Evolutionary conservation across 78 protist species (phyloP).

Genomic region (Dictyostelium capitatum): DNA sequence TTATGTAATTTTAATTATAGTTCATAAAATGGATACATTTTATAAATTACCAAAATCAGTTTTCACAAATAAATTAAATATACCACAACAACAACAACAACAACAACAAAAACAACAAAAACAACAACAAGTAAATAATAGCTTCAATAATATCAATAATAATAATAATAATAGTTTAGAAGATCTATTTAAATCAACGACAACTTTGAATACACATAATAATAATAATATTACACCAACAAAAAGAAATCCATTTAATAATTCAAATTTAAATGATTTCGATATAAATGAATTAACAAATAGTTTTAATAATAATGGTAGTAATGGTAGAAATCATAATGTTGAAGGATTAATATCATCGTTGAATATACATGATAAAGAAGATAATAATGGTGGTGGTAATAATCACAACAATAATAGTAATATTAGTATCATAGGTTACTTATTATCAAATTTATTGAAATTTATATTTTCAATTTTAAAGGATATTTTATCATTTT

Average conservation of each 20-base stretch:
- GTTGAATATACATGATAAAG: conserved; percentile 1
- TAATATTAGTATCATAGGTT: neutral
- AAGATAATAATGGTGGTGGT: neutral
- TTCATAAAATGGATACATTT: conserved; percentile 7
- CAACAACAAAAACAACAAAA: neutral
- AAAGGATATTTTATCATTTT: neutral
- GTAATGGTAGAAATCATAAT: neutral
- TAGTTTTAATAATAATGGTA: neutral
- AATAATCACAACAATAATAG: no score
- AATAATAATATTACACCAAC: neutral
- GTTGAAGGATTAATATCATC: conserved; percentile 16
- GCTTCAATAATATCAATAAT: neutral
- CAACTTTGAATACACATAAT: neutral
- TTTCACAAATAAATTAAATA: neutral
- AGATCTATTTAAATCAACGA: neutral
- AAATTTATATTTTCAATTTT: neutral
- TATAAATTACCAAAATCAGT: conserved; percentile 18
- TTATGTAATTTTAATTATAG: conserved; percentile 9
- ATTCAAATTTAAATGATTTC: conserved; percentile 6
- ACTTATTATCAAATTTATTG: neutral
- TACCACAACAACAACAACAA: neutral
- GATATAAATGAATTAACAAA: conserved; percentile 12
- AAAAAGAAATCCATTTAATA: conserved; percentile 19
- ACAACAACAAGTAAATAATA: neutral
- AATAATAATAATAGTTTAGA: conserved; percentile 2